These are phyloP conservation scores for Alternaria atra DNA, from an alignment of 2,329 filamentous ascomycete genomes.

Conservation along the genomic window DNA sequence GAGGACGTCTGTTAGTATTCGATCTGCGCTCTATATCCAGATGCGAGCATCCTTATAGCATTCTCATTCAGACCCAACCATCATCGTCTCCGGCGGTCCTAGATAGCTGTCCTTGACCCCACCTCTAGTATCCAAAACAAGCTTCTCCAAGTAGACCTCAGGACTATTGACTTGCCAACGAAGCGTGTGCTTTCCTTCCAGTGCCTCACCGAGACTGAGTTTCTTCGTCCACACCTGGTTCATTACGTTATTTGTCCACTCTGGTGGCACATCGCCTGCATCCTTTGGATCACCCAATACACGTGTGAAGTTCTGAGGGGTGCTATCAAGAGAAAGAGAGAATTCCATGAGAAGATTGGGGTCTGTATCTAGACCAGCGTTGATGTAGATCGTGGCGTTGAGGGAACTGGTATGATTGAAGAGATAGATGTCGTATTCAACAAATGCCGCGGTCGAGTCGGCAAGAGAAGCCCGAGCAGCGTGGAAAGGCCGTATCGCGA, in stretches of 20 bases:
- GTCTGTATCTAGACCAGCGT: conserved; percentile 56
- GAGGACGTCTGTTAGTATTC: too few relatives aligned
- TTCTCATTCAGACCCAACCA: not conserved
- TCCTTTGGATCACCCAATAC: conserved; percentile 40
- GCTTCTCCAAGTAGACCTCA: conserved; percentile 37
- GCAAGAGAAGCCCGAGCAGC: conserved; percentile 18
- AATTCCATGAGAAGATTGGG: conserved; percentile 57
- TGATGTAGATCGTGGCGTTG: conserved; percentile 48
- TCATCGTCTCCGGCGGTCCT: conserved; percentile 27
- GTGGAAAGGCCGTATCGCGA: conserved; percentile 26
- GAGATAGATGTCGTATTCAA: conserved; percentile 28
- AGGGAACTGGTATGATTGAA: conserved; percentile 20
- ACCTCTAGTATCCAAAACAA: conserved; percentile 31
- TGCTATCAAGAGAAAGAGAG: conserved; percentile 46
- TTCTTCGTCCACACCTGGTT: conserved; percentile 24
- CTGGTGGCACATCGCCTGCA: conserved; percentile 51
- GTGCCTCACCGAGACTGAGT: conserved; percentile 31
- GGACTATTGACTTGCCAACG: conserved; percentile 23
- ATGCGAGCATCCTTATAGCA: not conserved
- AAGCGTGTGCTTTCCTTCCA: conserved; percentile 46
- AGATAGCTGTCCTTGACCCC: conserved; percentile 34
- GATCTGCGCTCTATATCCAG: not conserved
- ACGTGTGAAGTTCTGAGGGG: conserved; percentile 21
- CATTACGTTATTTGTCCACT: conserved; percentile 50
- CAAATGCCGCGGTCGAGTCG: conserved; percentile 18